Evolutionary conservation across 768 basidiomycete species (phyloP), one percentile per base, ranked within the genome.

Genomic region (Leccinellum rugosiceps): DNA sequence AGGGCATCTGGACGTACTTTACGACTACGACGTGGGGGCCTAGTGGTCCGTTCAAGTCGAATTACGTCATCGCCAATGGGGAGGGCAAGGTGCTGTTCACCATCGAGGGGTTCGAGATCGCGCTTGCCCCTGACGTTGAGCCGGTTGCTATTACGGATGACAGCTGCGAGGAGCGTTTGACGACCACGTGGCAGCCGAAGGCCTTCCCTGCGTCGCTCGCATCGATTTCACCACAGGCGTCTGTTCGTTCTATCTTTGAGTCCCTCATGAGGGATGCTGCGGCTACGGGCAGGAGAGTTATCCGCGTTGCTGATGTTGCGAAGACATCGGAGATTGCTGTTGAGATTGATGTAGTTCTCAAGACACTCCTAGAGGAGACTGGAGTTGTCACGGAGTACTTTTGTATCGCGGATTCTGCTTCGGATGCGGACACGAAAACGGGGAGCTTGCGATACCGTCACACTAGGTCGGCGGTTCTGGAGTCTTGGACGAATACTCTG

Each of bases 71-170:
- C 28, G 59, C 65, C 26, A 71, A 68, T 45, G 60, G 63, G 46
- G 64, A 69, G 38, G 71, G 73, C 1, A 65, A 60, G 10, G 60
- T 73, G 1, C 61, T 74, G 30, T 63, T 74, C 47, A 74, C 73
- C 3, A 71, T 74, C 32, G 69, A 70, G 34, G 69, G 68, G 3
- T 72, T 74, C 55, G 72, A 74, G 53, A 71, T 72, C 43, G 68
- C 70, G 0, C 66, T 57, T 28, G 73, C 74, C 7, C 68, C 69
- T 9, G 70, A 61, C 30, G 60, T 68, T 0, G 65, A 69, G 23
- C 68, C 70, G 0, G 54, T 71, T 45, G 5, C 57, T 6, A 66
- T 71, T 43, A 63, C 57, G 4, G 70, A 71, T 26, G 59, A 45
- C 49, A 66, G 63, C 44, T 58, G 64, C 17, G 71, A 68, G 10